Base-by-base conservation (phyloP, 352 stramenopile species). In the Globisporangium acanthophoron region DNA sequence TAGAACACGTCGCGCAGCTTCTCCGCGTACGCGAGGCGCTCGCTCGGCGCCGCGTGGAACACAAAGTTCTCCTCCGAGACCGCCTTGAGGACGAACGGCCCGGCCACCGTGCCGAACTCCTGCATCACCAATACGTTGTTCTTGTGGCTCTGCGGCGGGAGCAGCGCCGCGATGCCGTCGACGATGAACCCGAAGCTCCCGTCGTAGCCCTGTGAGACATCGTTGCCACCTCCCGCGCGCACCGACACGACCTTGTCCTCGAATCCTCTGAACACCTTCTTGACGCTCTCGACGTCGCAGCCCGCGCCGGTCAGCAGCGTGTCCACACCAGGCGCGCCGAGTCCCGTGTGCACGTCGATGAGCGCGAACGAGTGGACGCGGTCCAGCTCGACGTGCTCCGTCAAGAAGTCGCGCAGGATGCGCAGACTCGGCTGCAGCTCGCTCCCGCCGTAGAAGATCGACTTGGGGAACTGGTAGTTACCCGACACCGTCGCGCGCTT, bases 281-380 rank as follows among this genome's bases (percentile, higher is more conserved):
- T n/a, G 5, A 49, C 35, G 1, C 33, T 9, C 18, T 45, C 39
- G 8, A 48, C 5, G 9, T 67, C 51, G 11, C 52, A 64, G 2
- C 27, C 44, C 1, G 29, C 56, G 5, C 72, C 66, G 12, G 87
- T 51, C 54, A 89, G 66, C 3, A 89, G 62, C 40, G 76, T 89
- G 59, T 92, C 80, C 9, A 81, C 61, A 27, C 79, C 84, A 35
- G 71, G 47, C 13, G 73, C 58, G 4, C 92, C 94, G 31, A 98
- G 73, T 4, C 94, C 94, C 1, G 94, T 98, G 66, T 98, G 94
- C 7, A 98, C 88, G 67, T 98, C 92, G 61, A 98, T 77, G 73
- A 97, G 88, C 5, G 63, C 78, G 53, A 91, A 67, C 31, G 71
- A 74, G 6, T 46, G 64, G 1, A 86, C 31, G 3, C 27, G 21